phyloP scores from a whole-genome alignment of 768 basidiomycete genomes.

The Phanerochaete carnosa region DNA sequence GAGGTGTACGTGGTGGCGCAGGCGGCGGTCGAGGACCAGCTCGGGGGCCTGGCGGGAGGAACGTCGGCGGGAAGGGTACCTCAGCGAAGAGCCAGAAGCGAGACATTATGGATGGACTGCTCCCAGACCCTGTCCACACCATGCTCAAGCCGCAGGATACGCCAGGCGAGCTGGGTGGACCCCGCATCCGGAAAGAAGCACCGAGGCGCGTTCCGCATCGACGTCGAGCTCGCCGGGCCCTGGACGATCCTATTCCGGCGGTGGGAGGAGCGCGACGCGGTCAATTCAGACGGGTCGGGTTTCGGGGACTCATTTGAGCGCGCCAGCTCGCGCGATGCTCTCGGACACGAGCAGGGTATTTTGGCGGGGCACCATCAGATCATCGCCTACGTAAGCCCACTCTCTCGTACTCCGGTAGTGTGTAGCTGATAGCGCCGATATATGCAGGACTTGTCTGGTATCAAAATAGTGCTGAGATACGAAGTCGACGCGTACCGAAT shows the following conservation, averaged over 20 bases:
- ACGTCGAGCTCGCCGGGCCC: slow-evolving; percentile 58
- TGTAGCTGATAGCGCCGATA: no score
- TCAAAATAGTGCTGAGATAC: slow-evolving; percentile 59
- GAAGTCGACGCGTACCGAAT: slow-evolving; percentile 40
- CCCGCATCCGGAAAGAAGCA: background rate
- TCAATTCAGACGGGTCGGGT: slow-evolving; percentile 25
- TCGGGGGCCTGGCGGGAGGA: background rate
- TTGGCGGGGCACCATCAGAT: slow-evolving; percentile 17
- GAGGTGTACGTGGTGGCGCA: background rate
- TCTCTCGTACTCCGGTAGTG: no score
- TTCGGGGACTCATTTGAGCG: slow-evolving; percentile 62
- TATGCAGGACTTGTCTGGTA: slow-evolving; percentile 50
- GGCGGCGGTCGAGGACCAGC: background rate
- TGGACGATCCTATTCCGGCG: slow-evolving; percentile 61
- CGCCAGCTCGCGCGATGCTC: slow-evolving; percentile 14
- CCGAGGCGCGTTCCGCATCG: slow-evolving; percentile 54
- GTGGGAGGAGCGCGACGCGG: slow-evolving; percentile 35
- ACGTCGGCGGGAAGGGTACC: background rate
- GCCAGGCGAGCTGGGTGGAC: background rate
- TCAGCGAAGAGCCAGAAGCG: background rate
- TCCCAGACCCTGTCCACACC: background rate
- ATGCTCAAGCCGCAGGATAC: background rate
- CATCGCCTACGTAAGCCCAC: slow-evolving; percentile 29
- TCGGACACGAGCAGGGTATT: slow-evolving; percentile 10
- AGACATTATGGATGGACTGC: background rate